Base-by-base conservation (phyloP, 805 yeast species). In the Pichia californica region DNA sequence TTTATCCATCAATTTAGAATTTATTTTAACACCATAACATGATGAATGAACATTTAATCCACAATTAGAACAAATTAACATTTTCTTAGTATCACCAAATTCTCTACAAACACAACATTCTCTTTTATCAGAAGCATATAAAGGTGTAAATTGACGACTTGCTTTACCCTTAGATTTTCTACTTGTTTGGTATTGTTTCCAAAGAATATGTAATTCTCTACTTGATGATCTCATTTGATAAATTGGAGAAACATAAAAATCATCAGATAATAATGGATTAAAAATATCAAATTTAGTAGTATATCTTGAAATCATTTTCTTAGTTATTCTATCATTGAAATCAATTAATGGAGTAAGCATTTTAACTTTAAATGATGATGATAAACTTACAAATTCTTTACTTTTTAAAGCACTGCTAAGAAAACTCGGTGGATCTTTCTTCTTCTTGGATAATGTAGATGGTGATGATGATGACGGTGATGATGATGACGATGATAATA, bases 1-100 rank as follows among this genome's bases (percentile, higher is more conserved):
- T 4, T n/a, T 41, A 25, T 33, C 40, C 45, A 39, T 19, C 45
- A 39, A 18, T 40, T 50, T 9, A 8, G 35, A 31, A n/a, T 37
- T 31, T 10, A 57, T 21, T 3, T 43, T 40, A 7, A 71, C 57
- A 0, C 94, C 95, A 55, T 80, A 81, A 54, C 96, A 88, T 0
- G 72, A 59, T 3, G 74, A 67, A 58, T 88, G 96, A 2, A 81
- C 87, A 43, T 70, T 70, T 27, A 86, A 62, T 0, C 84, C 84
- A 66, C 96, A 88, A 25, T 69, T 66, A 2, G 68, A 55, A 58
- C 96, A 88, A 1, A 70, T 62, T 9, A 83, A 51, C 52, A 75
- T 66, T 30, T 70, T 72, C 11, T 67, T 70, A 4, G 31, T 43
- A 20, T 41, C 47, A 11, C 45, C 56, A 5, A 52, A 41, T 10